phyloP scores from a whole-genome alignment of 1,139 yeast genomes.

The Eremothecium sinecaudum region DNA sequence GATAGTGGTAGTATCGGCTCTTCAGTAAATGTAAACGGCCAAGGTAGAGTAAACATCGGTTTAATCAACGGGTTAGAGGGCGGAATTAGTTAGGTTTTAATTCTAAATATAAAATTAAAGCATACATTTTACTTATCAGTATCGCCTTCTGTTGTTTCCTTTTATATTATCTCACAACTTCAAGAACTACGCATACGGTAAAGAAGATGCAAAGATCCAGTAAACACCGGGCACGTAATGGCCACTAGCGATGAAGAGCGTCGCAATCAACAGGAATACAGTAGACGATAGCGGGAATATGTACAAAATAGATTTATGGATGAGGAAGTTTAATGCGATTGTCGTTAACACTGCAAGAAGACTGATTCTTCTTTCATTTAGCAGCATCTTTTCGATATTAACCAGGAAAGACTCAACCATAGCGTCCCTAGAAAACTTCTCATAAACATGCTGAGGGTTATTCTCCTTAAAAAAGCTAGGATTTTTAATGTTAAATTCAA shows the following conservation, averaged over 20 bases:
- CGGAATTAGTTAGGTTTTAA: constrained; percentile 15
- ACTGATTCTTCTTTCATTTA: constrained; percentile 14
- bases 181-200: too few relatives aligned
- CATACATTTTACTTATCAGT: too few relatives aligned
- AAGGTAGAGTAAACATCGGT: constrained; percentile 21
- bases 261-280: too few relatives aligned
- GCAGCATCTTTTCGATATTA: constrained; percentile 27
- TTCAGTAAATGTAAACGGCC: constrained; percentile 12
- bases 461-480: constrained; percentile 37
- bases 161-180: too few relatives aligned
- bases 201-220: too few relatives aligned
- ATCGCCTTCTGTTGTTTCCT: too few relatives aligned
- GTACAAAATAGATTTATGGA: neutral
- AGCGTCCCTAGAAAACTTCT: constrained; percentile 48
- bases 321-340: constrained; percentile 11
- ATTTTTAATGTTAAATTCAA: constrained; percentile 29
- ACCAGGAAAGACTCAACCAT: constrained; percentile 51
- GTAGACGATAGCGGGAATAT: too few relatives aligned
- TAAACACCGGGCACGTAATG: too few relatives aligned
- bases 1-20: constrained; percentile 12
- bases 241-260: too few relatives aligned
- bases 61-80: constrained; percentile 18
- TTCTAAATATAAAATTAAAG: too few relatives aligned
- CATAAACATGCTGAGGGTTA: constrained; percentile 45
- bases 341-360: constrained; percentile 17